These are phyloP conservation scores for Sporobolus alterniflorus DNA, from an alignment of 202 grass and related monocot genomes.

Conservation along the genomic window DNA sequence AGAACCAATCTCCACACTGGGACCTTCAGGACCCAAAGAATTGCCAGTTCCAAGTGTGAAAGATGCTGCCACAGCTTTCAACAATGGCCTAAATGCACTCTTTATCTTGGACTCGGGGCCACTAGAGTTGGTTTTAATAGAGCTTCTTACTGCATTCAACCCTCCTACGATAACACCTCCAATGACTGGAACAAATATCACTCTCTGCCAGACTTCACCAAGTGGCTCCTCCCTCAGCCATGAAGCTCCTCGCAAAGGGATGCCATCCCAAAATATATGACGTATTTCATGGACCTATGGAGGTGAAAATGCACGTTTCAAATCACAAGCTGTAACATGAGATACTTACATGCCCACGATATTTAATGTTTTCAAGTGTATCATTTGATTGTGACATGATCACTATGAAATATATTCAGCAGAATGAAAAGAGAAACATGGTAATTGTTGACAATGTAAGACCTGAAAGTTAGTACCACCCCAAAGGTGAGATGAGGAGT, in stretches of 20 bases:
- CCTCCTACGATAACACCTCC: slow-evolving; percentile 85
- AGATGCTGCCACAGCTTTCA: slow-evolving; percentile 87
- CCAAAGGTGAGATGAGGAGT: background rate
- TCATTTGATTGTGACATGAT: background rate
- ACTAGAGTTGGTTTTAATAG: slow-evolving; percentile 46
- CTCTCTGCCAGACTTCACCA: slow-evolving; percentile 75
- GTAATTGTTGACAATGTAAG: background rate
- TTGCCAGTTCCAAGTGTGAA: slow-evolving; percentile 95
- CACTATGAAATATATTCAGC: background rate
- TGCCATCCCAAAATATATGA: slow-evolving; percentile 84
- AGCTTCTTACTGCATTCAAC: slow-evolving; percentile 62
- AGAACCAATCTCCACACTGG: slow-evolving; percentile 94
- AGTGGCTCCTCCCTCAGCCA: slow-evolving; percentile 88
- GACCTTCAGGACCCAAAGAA: slow-evolving; percentile 93
- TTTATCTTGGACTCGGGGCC: slow-evolving; percentile 39
- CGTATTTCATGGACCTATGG: slow-evolving; percentile 85
- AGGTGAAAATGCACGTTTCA: slow-evolving; percentile 14
- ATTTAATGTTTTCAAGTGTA: background rate
- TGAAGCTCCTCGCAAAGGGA: slow-evolving; percentile 68
- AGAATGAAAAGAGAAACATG: background rate
- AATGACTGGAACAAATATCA: slow-evolving; percentile 73
- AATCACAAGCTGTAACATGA: background rate
- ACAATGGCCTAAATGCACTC: slow-evolving; percentile 55
- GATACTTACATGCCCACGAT: background rate
- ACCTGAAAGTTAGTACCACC: background rate